Conservation (phyloP, 2,329 filamentous ascomycete species). For the Myrmaecium sp. region DNA sequence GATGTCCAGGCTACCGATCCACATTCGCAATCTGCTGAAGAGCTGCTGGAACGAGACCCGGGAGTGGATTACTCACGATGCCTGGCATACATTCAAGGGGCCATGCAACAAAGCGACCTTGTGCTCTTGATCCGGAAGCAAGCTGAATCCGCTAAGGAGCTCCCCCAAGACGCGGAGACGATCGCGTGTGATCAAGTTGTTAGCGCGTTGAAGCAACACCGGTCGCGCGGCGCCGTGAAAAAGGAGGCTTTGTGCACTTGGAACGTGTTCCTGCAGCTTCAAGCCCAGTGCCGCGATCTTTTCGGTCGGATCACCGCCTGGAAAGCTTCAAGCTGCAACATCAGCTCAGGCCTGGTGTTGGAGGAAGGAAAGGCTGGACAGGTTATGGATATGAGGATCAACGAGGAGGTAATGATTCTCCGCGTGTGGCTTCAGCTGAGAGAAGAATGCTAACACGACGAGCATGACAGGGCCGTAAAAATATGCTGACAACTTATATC, state of each 20-base stretch:
- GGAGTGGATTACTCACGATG: conserved; percentile 57
- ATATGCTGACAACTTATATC: conserved; percentile 9
- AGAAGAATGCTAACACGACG: conserved; percentile 1
- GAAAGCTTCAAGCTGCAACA: conserved; percentile 42
- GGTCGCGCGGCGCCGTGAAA: conserved; percentile 26
- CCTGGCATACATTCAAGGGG: conserved; percentile 59
- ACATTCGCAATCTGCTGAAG: conserved; percentile 41
- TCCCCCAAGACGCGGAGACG: conserved; percentile 1
- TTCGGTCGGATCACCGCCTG: conserved; percentile 25
- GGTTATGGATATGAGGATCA: conserved; percentile 41
- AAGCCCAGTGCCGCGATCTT: conserved; percentile 14
- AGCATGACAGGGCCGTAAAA: conserved; percentile 15
- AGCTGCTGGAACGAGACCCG: conserved; percentile 61
- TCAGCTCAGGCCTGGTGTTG: conserved; percentile 42
- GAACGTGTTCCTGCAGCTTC: conserved; percentile 16
- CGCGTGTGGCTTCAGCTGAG: neutral
- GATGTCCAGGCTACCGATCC: conserved; percentile 55
- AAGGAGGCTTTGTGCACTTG: conserved; percentile 23
- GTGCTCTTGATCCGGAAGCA: conserved; percentile 36
- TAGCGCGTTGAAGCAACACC: conserved; percentile 18
- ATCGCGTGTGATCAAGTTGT: conserved; percentile 18
- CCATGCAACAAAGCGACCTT: conserved; percentile 50
- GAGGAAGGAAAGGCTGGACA: conserved; percentile 20
- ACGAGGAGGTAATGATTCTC: conserved; percentile 24
- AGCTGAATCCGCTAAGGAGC: conserved; percentile 15